phyloP scores from a whole-genome alignment of 805 yeast genomes.

The Barnettozyma vustinii region DNA sequence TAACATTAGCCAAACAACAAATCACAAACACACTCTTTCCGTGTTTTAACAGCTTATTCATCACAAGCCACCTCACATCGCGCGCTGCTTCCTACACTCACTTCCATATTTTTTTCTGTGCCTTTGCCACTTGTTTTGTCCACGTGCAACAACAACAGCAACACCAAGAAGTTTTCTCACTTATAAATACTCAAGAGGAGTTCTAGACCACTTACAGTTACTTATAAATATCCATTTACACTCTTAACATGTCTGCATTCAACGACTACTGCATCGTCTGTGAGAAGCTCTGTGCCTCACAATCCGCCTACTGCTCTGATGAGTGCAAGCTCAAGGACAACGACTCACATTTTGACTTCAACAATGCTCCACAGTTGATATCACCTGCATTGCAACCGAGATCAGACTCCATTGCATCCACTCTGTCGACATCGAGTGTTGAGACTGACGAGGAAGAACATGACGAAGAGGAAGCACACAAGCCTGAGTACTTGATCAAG shows the following conservation, averaged over 20 bases:
- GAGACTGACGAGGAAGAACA: constrained; percentile 8
- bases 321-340: constrained; percentile 32
- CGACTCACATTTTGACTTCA: constrained; percentile 22
- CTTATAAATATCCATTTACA: not conserved
- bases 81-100: not conserved
- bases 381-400: constrained; percentile 27
- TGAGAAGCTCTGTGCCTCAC: constrained; percentile 42
- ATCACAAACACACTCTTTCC: not conserved
- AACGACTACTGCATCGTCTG: constrained; percentile 56
- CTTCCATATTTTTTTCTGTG: not conserved
- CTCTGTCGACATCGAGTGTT: constrained; percentile 3
- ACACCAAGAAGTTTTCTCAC: not conserved
- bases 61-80: not conserved
- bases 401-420: constrained; percentile 19
- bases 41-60: not conserved
- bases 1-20: too few relatives aligned
- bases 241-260: constrained; percentile 29
- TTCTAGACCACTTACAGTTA: not conserved
- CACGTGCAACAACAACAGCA: not conserved
- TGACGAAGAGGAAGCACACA: constrained; percentile 15
- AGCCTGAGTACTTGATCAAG: constrained; percentile 24
- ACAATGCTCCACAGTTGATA: constrained; percentile 25
- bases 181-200: not conserved
- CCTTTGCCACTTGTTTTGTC: not conserved
- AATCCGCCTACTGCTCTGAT: constrained; percentile 43